Conservation (phyloP, 1,284 basidiomycete species). For the Rhodotorula sp. region DNA sequence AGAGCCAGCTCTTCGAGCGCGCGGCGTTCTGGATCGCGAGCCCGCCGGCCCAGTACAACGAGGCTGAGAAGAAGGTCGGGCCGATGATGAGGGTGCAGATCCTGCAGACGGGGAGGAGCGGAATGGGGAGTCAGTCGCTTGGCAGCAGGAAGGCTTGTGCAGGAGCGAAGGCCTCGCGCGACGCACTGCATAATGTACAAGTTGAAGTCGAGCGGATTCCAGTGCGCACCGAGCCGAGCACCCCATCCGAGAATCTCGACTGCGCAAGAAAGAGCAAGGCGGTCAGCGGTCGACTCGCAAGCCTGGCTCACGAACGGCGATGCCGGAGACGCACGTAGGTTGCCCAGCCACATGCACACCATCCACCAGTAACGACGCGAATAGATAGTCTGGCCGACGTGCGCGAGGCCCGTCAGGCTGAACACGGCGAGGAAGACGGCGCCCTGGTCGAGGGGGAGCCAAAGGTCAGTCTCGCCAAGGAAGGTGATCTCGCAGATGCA, state of each 20-base stretch:
- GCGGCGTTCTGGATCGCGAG: conserved; percentile 49
- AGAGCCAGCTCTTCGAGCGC: conserved; percentile 44
- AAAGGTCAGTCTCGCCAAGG: no score
- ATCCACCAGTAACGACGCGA: conserved; percentile 15
- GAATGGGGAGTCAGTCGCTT: neutral
- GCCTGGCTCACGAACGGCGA: neutral
- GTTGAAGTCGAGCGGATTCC: neutral
- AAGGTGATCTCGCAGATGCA: neutral
- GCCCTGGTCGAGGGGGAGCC: neutral
- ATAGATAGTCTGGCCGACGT: conserved; percentile 9
- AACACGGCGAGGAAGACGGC: conserved; percentile 15
- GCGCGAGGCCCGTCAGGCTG: neutral
- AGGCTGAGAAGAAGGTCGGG: conserved; percentile 51
- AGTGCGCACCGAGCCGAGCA: conserved; percentile 16
- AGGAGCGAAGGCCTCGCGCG: neutral
- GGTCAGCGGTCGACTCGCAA: no score
- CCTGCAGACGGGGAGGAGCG: neutral
- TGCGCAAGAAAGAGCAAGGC: neutral
- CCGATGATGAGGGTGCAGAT: conserved; percentile 47
- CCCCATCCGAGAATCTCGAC: conserved; percentile 29
- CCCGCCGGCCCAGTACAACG: conserved; percentile 50
- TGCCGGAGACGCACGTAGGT: conserved; percentile 1
- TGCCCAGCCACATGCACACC: conserved; percentile 3
- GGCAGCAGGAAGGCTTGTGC: neutral
- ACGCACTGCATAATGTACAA: conserved; percentile 20